Evolutionary conservation across 306 rosid species (phyloP).

Genomic region (Amphicarpaea edgeworthii): DNA sequence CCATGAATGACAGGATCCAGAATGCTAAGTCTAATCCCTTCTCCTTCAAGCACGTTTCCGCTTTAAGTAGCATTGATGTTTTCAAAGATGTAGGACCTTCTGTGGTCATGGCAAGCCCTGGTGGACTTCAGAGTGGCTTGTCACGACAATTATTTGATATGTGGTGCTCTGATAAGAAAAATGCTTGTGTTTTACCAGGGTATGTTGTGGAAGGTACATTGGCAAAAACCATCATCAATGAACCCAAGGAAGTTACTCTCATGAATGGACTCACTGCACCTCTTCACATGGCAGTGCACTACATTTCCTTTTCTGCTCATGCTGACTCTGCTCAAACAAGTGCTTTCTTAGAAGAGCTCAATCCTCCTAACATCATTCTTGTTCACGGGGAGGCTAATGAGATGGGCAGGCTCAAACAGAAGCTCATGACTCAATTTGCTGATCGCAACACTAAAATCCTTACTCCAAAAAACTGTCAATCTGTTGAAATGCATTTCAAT

Average conservation of each 20-base stretch:
- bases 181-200: slow-evolving; percentile 84
- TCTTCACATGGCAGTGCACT: slow-evolving; percentile 94
- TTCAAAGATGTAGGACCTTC: slow-evolving; percentile 91
- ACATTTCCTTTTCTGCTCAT: slow-evolving; percentile 95
- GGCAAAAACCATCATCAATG: slow-evolving; percentile 87
- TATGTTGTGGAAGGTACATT: slow-evolving; percentile 94
- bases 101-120: slow-evolving; percentile 98
- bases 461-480: slow-evolving; percentile 92
- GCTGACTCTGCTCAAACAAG: slow-evolving; percentile 96
- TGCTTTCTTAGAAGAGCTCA: slow-evolving; percentile 91
- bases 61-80: slow-evolving; percentile 82
- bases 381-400: slow-evolving; percentile 97
- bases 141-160: slow-evolving; percentile 86
- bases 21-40: slow-evolving; percentile 97
- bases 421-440: slow-evolving; percentile 76
- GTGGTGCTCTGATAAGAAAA: slow-evolving; percentile 96
- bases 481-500: slow-evolving; percentile 92
- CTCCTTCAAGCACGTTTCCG: slow-evolving; percentile 78
- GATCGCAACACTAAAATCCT: slow-evolving; percentile 86
- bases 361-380: slow-evolving; percentile 92
- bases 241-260: slow-evolving; percentile 94
- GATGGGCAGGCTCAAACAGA: slow-evolving; percentile 98
- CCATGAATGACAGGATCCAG: slow-evolving; percentile 93
- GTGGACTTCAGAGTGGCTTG: slow-evolving; percentile 91
- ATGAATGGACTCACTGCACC: slow-evolving; percentile 90